Base-by-base conservation (phyloP, 2,329 filamentous ascomycete species). In the Pleurostoma richardsiae region DNA sequence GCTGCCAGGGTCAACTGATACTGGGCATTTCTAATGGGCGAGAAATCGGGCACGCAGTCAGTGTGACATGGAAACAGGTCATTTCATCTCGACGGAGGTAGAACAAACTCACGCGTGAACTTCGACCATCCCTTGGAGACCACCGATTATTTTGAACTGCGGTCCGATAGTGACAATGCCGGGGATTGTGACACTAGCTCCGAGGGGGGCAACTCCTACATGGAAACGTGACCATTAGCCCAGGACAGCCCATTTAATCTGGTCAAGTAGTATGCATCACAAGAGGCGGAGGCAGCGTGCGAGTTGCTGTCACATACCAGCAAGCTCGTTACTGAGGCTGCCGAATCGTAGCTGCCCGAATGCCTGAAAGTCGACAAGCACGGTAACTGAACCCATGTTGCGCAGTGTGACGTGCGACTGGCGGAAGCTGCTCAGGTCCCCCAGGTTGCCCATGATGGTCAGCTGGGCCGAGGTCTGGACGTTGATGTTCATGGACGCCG, bases 161-260 rank as follows among this genome's bases (percentile, higher is more conserved):
- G 45, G 45, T 7, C 45, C 45, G 31, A 47, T 38, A 30, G 45
- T 47, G 30, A 42, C 30, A 19, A 47, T 42, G 30, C 45, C 45
- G 5, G 40, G 40, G 26, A 47, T 38, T 3, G 4, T 7, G 40
- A 47, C 42, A 10, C 30, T 11, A 26, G 45, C 45, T 11, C 40
- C 40, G 10, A 36, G 29, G 6, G 8, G 8, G 39, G 10, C 8
- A 19, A 26, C 19, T n/a, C 8, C 8, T 26, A 40, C 10, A 8
- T 26, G 8, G 33, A 44, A 33, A 36, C 2, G 19, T 19, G 19
- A 19, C 19, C 19, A 19, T 19, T 19, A 19, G 19, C 19, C 19
- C 2, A 19, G 19, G 19, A 19, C 19, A 19, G 19, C 19, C 19
- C 19, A 19, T 19, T 19, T 19, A 19, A 19, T 19, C 19, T 19